phyloP scores from a whole-genome alignment of 2,329 filamentous ascomycete genomes.

The Pestalotiopsis sp. region DNA sequence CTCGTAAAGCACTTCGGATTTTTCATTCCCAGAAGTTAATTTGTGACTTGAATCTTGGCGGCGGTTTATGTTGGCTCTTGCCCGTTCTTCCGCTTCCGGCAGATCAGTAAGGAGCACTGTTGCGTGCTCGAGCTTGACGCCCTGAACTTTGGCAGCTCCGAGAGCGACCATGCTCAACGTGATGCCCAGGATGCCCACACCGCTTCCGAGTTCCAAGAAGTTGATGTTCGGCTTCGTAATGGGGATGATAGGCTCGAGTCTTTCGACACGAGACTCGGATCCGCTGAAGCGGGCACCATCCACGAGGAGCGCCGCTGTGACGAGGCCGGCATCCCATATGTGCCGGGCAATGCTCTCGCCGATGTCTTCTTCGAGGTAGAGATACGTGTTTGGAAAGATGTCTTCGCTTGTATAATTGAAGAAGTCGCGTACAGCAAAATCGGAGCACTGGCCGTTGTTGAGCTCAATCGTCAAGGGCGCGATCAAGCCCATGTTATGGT shows the following conservation, averaged over 20 bases:
- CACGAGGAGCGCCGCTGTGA: conserved; percentile 42
- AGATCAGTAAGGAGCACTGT: conserved; percentile 58
- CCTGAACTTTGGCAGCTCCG: conserved; percentile 21
- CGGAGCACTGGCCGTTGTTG: conserved; percentile 20
- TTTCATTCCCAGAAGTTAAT: not conserved
- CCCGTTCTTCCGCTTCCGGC: conserved; percentile 53
- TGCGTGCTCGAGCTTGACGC: conserved; percentile 13
- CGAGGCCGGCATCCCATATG: conserved; percentile 60
- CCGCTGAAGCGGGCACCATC: conserved; percentile 20
- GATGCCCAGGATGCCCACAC: conserved; percentile 58
- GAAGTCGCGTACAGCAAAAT: conserved; percentile 26
- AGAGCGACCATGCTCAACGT: conserved; percentile 44
- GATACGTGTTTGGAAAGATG: conserved; percentile 11
- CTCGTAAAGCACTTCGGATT: conserved; percentile 46
- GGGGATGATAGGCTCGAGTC: conserved; percentile 15
- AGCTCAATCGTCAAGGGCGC: conserved; percentile 28
- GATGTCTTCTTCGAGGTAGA: conserved; percentile 57
- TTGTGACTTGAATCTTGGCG: not conserved
- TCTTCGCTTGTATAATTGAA: not conserved
- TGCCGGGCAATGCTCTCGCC: conserved; percentile 63
- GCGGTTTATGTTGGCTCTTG: conserved; percentile 48
- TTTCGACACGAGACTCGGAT: not conserved
- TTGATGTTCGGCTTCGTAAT: conserved; percentile 35
- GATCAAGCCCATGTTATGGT: conserved; percentile 19
- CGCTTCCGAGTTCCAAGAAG: conserved; percentile 58